phyloP scores from a whole-genome alignment of 257 asterid species.

The Cruciata laevipes region DNA sequence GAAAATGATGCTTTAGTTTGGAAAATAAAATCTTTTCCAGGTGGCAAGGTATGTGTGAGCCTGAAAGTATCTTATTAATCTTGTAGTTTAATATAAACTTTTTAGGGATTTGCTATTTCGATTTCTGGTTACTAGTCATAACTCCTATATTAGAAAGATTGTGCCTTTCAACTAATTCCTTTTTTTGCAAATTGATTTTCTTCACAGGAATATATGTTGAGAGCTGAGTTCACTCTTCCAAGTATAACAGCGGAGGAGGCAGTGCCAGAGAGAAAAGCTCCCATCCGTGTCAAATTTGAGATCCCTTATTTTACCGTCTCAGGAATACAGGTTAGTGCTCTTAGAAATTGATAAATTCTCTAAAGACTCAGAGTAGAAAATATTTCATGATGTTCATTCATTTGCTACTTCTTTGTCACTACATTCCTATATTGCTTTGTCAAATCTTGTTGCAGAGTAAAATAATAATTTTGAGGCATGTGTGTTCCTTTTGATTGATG shows the following conservation, averaged over 20 bases:
- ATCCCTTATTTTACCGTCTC: constrained; percentile 99
- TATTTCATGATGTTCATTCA: not conserved
- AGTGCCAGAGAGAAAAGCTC: constrained; percentile 93
- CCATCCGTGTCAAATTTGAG: constrained; percentile 93
- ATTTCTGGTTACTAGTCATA: not conserved
- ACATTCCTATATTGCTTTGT: not conserved
- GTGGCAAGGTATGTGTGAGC: constrained; percentile 74
- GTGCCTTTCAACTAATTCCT: not conserved
- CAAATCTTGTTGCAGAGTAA: not conserved
- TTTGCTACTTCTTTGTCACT: not conserved
- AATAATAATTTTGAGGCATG: not conserved
- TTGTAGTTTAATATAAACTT: not conserved
- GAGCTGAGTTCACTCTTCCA: constrained; percentile 96
- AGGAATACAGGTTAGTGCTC: constrained; percentile 81
- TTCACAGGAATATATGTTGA: constrained; percentile 84
- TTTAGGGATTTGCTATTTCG: not conserved
- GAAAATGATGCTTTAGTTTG: constrained; percentile 87
- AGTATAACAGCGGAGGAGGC: constrained; percentile 88
- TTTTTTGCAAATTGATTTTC: constrained; percentile 2
- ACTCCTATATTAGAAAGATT: not conserved
- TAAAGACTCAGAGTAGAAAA: not conserved
- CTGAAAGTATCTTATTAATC: not conserved
- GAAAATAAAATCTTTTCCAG: constrained; percentile 98
- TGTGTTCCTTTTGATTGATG: too few species aligned
- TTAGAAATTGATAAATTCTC: not conserved